Percentiles rank a stretch among this genome's conserved stretches.
Evolutionary conservation across 495 filamentous ascomycete genomes (phyloP).

Genomic region (Xylaria castorea): DNA sequence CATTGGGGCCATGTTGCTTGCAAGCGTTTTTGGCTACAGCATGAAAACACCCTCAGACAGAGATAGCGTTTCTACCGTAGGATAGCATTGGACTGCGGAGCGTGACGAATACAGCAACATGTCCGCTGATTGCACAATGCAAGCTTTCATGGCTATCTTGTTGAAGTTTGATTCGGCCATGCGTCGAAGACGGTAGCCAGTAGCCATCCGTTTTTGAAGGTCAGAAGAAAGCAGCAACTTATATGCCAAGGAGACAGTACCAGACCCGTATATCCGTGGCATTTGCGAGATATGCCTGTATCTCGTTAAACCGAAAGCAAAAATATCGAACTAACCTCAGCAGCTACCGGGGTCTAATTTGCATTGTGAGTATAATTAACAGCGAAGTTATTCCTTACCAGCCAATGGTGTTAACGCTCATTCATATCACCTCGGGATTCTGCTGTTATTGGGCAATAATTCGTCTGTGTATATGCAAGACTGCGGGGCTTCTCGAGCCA

Average conservation of each 20-base stretch:
- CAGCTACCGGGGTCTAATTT: background rate
- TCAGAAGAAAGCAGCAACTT: background rate
- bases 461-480: conserved; percentile 7
- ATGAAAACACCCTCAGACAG: conserved; percentile 69
- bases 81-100: background rate
- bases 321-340: background rate
- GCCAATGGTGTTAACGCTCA: background rate
- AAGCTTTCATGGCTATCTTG: background rate
- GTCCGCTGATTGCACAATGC: background rate
- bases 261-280: background rate
- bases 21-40: conserved; percentile 81
- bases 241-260: background rate
- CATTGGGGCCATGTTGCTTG: conserved; percentile 87
- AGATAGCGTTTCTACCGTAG: conserved; percentile 52
- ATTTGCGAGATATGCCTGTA: background rate
- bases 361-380: background rate
- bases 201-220: background rate
- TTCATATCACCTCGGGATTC: background rate
- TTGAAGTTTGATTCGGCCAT: conserved; percentile 3
- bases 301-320: background rate
- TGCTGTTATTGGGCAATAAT: conserved; percentile 3
- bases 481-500: conserved; percentile 16
- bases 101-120: conserved; percentile 6
- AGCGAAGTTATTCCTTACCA: background rate
- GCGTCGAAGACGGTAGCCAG: background rate